These are phyloP conservation scores for Aspergillus taichungensis DNA, from an alignment of 495 filamentous ascomycete species.

Conservation along the genomic window DNA sequence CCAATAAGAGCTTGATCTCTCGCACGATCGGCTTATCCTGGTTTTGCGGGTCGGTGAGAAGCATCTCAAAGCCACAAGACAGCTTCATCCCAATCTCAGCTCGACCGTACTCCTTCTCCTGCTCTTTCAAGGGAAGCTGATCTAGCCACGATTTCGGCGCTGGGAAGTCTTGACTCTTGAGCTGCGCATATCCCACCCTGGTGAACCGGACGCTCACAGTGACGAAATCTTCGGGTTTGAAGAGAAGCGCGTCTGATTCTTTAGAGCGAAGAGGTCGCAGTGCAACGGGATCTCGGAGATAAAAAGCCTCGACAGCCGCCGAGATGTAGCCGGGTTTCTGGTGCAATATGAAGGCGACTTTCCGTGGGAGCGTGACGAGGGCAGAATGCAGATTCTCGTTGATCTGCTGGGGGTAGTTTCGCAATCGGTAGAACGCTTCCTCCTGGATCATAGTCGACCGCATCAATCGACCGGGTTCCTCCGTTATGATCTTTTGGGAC, in stretches of 20 bases:
- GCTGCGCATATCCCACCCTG: constrained; percentile 80
- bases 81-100: constrained; percentile 82
- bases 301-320: constrained; percentile 83
- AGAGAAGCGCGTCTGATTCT: constrained; percentile 37
- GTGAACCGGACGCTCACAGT: constrained; percentile 73
- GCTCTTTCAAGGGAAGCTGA: constrained; percentile 26
- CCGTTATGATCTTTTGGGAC: constrained; percentile 48
- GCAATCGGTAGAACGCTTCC: constrained; percentile 82
- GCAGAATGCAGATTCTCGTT: constrained; percentile 61
- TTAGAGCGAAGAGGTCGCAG: constrained; percentile 57
- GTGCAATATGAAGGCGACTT: constrained; percentile 73
- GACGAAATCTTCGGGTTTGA: constrained; percentile 72
- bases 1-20: constrained; percentile 65
- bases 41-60: constrained; percentile 55
- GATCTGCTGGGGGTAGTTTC: constrained; percentile 72
- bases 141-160: constrained; percentile 54
- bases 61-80: constrained; percentile 84
- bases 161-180: constrained; percentile 80
- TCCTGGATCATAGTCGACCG: constrained; percentile 65
- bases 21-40: constrained; percentile 55
- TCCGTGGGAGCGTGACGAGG: constrained; percentile 65
- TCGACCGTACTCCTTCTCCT: constrained; percentile 31
- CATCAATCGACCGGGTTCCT: constrained; percentile 44
- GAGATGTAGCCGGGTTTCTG: constrained; percentile 63
- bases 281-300: constrained; percentile 76